These are phyloP conservation scores for Colletotrichum navitas DNA, from an alignment of 2,329 filamentous ascomycete species.

Conservation along the genomic window DNA sequence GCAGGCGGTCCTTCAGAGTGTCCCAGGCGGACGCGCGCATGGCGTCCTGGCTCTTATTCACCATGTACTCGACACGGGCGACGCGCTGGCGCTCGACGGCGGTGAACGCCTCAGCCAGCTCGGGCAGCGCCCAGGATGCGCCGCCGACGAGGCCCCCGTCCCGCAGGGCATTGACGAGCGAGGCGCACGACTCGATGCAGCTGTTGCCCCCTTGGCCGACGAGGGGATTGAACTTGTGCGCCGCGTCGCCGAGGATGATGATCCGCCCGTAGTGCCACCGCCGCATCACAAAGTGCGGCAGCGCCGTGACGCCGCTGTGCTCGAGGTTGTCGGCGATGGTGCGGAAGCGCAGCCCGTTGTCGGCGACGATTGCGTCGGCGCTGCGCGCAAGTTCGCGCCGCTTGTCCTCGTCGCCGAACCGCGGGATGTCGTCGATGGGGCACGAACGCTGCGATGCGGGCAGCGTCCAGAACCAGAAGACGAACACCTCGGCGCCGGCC, in stretches of 20 bases:
- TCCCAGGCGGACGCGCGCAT: conserved; percentile 34
- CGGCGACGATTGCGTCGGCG: conserved; percentile 9
- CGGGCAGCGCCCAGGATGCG: conserved; percentile 6
- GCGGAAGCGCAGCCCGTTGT: conserved; percentile 20
- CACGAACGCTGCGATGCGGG: conserved; percentile 22
- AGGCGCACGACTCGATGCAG: conserved; percentile 47
- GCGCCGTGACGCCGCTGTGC: conserved; percentile 35
- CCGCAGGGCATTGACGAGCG: conserved; percentile 45
- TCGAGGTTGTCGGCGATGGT: conserved; percentile 16
- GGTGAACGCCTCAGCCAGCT: conserved; percentile 8
- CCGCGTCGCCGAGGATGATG: conserved; percentile 51
- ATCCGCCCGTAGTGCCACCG: conserved; percentile 51
- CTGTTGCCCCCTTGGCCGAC: conserved; percentile 48
- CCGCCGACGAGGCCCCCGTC: conserved; percentile 2
- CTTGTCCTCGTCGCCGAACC: conserved; percentile 29
- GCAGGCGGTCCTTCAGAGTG: conserved; percentile 18
- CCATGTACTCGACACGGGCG: conserved; percentile 17
- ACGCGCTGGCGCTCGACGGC: conserved; percentile 30
- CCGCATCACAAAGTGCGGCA: conserved; percentile 39
- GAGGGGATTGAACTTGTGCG: conserved; percentile 52
- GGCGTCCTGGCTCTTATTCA: conserved; percentile 31
- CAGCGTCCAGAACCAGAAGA: conserved; percentile 38
- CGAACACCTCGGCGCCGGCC: conserved; percentile 11
- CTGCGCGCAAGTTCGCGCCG: conserved; percentile 22
- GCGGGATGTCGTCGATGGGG: conserved; percentile 33